Base-by-base conservation (phyloP, 805 yeast genomes). In the Lipomyces starkeyi region DNA sequence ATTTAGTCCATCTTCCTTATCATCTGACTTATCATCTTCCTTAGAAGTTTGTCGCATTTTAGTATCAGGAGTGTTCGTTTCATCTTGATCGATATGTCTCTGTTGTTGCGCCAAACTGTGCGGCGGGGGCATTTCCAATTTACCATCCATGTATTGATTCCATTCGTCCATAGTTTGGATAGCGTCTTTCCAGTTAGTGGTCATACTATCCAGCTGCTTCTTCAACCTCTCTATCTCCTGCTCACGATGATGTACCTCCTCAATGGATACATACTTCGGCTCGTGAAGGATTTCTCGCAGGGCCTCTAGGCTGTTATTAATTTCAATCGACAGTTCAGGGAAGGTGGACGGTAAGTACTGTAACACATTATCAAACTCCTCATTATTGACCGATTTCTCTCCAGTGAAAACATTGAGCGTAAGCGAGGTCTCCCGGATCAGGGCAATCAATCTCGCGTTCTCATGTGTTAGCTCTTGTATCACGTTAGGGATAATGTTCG, bases 131-230 rank as follows among this genome's bases (percentile, higher is more conserved):
- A 43, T 27, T 53, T 29, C 32, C 34, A 54, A 27, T 22, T 56
- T 35, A 2, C 54, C 61, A 8, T 60, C 72, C 65, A 73, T 62
- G 29, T 72, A 72, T 20, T 66, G 61, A 56, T 70, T 69, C 79
- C 78, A 76, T 59, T 73, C 69, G 49, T 76, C 75, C 75, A 76
- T 73, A 9, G 77, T 74, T 52, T 67, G 69, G 20, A 76, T 64
- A 1, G 78, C 76, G 20, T 64, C 69, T 40, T 73, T 67, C 78
- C 78, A 76, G 58, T 72, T 76, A 9, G 55, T 59, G 2, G 72
- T 75, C 56, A 71, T 71, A 4, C 56, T 64, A 3, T 64, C 71
- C 40, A 76, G 69, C 53, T 76, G 74, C 37, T 61, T 61, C 40
- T 66, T 62, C 47, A 76, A 57, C 32, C 56, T 49, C 34, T 58